A percentile compares a stretch with the other conserved stretches of the same genome.
Conservation (phyloP, 768 basidiomycete genomes). For the Epithele typhae region DNA sequence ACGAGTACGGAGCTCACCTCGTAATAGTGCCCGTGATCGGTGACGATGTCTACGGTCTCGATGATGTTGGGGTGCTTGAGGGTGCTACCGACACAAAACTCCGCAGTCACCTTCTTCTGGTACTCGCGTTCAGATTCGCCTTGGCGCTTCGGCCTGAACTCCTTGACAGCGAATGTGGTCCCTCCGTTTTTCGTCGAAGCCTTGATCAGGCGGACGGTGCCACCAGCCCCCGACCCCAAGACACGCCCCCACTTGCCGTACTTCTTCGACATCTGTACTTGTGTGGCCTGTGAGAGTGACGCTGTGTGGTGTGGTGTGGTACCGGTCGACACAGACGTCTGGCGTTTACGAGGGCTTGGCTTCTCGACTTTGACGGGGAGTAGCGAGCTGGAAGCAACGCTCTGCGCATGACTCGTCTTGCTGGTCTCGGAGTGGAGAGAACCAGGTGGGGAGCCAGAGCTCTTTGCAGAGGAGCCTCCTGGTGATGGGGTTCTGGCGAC, state of each 20-base stretch:
- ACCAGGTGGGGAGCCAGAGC: slow-evolving; percentile 23
- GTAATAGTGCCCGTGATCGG: slow-evolving; percentile 96
- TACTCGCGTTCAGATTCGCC: slow-evolving; percentile 96
- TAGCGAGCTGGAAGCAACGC: slow-evolving; percentile 9
- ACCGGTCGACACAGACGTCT: slow-evolving; percentile 9
- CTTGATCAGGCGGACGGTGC: slow-evolving; percentile 95
- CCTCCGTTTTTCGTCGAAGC: slow-evolving; percentile 77
- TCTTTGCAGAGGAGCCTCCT: slow-evolving; percentile 21
- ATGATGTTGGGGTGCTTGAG: slow-evolving; percentile 96
- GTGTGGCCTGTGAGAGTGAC: slow-evolving; percentile 77
- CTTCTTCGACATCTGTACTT: slow-evolving; percentile 94
- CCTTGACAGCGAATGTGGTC: slow-evolving; percentile 91
- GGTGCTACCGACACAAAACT: slow-evolving; percentile 95
- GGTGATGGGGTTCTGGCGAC: slow-evolving; percentile 27
- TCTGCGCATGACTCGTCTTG: slow-evolving; percentile 9
- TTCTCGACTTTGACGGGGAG: slow-evolving; percentile 12
- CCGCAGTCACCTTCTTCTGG: slow-evolving; percentile 98
- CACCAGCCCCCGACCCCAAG: slow-evolving; percentile 95
- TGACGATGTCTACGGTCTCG: slow-evolving; percentile 96
- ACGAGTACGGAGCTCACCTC: slow-evolving; percentile 56
- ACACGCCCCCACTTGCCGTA: slow-evolving; percentile 99
- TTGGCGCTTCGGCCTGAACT: slow-evolving; percentile 85
- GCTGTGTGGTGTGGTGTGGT: slow-evolving; percentile 35
- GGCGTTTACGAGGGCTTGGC: slow-evolving; percentile 1
- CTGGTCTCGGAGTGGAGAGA: slow-evolving; percentile 17